A percentile compares a stretch with the other conserved stretches of the same genome.
Evolutionary conservation across 306 rosid species (phyloP).

Genomic region (Citrullus mucosospermus): DNA sequence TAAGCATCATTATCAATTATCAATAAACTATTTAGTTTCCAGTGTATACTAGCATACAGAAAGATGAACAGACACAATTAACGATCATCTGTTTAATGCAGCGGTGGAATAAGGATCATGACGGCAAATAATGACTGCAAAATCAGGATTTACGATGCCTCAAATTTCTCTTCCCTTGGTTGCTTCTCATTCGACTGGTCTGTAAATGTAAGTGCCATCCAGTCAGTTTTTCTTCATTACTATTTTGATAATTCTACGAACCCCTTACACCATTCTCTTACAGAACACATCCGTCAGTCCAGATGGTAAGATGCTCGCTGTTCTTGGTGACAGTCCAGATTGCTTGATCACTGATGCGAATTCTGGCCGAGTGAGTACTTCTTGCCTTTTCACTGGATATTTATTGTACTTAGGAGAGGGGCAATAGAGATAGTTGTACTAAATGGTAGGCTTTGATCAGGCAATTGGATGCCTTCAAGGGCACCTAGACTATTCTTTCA

Average conservation of each 20-base stretch:
- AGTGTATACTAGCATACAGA: not conserved
- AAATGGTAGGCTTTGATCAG: constrained; percentile 16
- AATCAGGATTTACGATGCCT: constrained; percentile 56
- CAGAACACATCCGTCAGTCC: constrained; percentile 76
- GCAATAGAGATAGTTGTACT: not conserved
- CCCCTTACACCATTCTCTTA: not conserved
- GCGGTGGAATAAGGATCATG: constrained; percentile 58
- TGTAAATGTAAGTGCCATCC: constrained; percentile 65
- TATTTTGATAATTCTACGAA: not conserved
- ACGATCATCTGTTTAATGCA: constrained; percentile 18
- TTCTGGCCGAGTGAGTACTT: constrained; percentile 10
- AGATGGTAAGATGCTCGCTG: constrained; percentile 68
- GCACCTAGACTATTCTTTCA: constrained; percentile 74
- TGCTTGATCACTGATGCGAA: constrained; percentile 63
- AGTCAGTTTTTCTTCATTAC: not conserved
- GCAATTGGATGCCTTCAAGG: constrained; percentile 35
- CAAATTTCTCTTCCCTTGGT: constrained; percentile 45
- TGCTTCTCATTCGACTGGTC: constrained; percentile 77
- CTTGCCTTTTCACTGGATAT: not conserved
- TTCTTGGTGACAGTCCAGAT: constrained; percentile 77
- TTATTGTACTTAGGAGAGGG: not conserved
- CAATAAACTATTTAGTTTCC: not conserved
- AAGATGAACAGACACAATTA: not conserved
- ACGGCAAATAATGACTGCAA: constrained; percentile 85
- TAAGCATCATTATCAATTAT: constrained; percentile 9